Conservation (phyloP, 805 yeast species). For the Metschnikowia koreensis region DNA sequence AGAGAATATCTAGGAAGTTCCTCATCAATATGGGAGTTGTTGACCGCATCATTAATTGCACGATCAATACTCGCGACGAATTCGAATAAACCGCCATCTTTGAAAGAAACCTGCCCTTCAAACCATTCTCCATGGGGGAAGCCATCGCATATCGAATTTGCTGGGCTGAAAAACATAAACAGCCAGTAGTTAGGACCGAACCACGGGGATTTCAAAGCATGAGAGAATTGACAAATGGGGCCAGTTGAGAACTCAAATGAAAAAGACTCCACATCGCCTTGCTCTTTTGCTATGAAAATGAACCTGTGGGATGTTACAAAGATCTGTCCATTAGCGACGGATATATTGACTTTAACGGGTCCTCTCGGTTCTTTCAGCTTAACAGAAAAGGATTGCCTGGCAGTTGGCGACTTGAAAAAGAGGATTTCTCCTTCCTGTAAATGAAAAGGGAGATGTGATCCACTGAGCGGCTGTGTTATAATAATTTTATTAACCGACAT, state of each 20-base stretch:
- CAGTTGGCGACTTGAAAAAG: constrained; percentile 14
- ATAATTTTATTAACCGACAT: constrained; percentile 17
- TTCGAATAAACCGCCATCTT: constrained; percentile 48
- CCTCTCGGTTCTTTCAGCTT: constrained; percentile 17
- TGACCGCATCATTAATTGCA: constrained; percentile 34
- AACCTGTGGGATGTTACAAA: constrained; percentile 44
- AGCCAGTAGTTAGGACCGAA: constrained; percentile 53
- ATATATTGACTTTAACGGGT: constrained; percentile 22
- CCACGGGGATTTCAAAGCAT: constrained; percentile 49
- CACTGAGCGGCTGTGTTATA: not conserved
- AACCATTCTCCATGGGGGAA: constrained; percentile 39
- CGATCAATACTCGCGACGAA: constrained; percentile 36
- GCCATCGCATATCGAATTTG: constrained; percentile 37
- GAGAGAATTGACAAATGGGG: constrained; percentile 32
- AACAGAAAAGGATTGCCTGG: constrained; percentile 32
- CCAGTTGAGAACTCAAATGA: constrained; percentile 31
- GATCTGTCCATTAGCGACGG: constrained; percentile 37
- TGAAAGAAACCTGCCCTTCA: constrained; percentile 38
- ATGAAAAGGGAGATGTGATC: constrained; percentile 17
- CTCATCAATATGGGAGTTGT: constrained; percentile 41
- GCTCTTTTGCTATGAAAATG: constrained; percentile 36
- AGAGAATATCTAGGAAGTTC: constrained; percentile 43
- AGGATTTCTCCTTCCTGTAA: constrained; percentile 18
- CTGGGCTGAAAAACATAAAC: constrained; percentile 37
- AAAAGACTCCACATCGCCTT: constrained; percentile 45